phyloP scores from a whole-genome alignment of 306 rosid genomes.

The Rosa chinensis region DNA sequence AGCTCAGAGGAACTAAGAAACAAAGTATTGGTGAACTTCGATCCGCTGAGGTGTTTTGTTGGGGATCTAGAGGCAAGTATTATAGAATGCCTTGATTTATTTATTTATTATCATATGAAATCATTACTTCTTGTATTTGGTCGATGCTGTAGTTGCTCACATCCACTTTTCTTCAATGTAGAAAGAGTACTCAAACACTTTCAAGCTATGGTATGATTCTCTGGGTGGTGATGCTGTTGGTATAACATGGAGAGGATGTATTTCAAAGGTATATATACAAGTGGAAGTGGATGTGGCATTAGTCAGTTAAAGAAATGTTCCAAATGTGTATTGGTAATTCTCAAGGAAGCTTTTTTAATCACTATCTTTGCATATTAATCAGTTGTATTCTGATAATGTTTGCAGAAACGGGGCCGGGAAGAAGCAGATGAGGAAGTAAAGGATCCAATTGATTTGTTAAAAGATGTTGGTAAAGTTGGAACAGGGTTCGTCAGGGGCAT shows the following conservation, averaged over 20 bases:
- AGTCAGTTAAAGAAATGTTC: background rate
- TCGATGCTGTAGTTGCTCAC: background rate
- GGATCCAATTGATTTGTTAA: constrained; percentile 55
- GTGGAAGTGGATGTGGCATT: background rate
- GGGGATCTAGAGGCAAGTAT: constrained; percentile 77
- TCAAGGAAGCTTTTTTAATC: background rate
- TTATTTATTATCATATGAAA: background rate
- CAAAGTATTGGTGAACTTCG: constrained; percentile 72
- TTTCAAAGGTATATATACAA: constrained; percentile 61
- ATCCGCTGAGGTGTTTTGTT: constrained; percentile 71
- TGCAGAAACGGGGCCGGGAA: constrained; percentile 74
- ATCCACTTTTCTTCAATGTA: constrained; percentile 29
- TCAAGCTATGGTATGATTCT: constrained; percentile 89
- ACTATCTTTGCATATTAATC: background rate
- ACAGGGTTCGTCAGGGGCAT: constrained; percentile 76
- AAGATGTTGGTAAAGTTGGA: constrained; percentile 69
- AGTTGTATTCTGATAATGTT: constrained; percentile 17
- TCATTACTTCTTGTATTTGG: background rate
- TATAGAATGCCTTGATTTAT: constrained; percentile 10
- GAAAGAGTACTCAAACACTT: constrained; percentile 60
- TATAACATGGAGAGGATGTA: constrained; percentile 62
- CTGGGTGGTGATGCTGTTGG: constrained; percentile 95
- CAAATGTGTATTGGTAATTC: background rate
- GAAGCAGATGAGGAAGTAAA: constrained; percentile 43
- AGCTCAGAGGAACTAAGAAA: constrained; percentile 56